Percentiles rank a stretch among this genome's conserved stretches.
These are phyloP conservation scores for Phoenix roebelenii DNA, from an alignment of 176 grass and related monocot species.

Conservation along the genomic window DNA sequence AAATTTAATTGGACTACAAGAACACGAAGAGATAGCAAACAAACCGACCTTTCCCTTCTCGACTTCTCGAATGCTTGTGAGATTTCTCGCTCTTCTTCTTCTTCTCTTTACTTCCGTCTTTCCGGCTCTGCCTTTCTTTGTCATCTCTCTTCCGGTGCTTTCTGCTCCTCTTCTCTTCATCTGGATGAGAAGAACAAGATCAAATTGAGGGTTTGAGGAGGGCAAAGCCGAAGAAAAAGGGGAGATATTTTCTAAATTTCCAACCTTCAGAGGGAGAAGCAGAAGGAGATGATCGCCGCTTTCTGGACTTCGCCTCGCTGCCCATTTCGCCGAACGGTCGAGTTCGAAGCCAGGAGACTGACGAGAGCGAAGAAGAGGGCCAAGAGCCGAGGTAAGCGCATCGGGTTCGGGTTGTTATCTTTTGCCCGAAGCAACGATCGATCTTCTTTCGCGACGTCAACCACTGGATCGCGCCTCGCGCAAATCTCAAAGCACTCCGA, in stretches of 20 bases:
- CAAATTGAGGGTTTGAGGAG: background rate
- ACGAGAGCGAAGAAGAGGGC: too few species aligned
- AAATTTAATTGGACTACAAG: background rate
- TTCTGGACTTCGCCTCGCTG: constrained; percentile 53
- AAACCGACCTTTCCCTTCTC: constrained; percentile 56
- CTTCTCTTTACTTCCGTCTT: constrained; percentile 37
- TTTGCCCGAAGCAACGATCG: too few species aligned
- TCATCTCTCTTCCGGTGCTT: constrained; percentile 38
- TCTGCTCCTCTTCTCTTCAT: constrained; percentile 46
- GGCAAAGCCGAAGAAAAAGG: background rate
- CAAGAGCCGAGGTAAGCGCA: too few species aligned
- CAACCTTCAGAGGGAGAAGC: constrained; percentile 19
- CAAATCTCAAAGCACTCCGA: too few species aligned
- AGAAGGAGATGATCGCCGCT: constrained; percentile 44
- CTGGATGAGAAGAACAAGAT: constrained; percentile 28
- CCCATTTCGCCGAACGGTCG: constrained; percentile 20
- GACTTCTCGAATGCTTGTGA: constrained; percentile 35
- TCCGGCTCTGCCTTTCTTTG: constrained; percentile 25
- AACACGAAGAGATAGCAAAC: background rate
- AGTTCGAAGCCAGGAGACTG: too few species aligned
- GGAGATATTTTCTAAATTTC: background rate
- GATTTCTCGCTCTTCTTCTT: constrained; percentile 31
- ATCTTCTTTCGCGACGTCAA: too few species aligned
- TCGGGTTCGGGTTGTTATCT: too few species aligned
- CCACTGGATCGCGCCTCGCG: too few species aligned